Conservation (phyloP, 208 protist genomes). For the Trichomonas tenax region DNA sequence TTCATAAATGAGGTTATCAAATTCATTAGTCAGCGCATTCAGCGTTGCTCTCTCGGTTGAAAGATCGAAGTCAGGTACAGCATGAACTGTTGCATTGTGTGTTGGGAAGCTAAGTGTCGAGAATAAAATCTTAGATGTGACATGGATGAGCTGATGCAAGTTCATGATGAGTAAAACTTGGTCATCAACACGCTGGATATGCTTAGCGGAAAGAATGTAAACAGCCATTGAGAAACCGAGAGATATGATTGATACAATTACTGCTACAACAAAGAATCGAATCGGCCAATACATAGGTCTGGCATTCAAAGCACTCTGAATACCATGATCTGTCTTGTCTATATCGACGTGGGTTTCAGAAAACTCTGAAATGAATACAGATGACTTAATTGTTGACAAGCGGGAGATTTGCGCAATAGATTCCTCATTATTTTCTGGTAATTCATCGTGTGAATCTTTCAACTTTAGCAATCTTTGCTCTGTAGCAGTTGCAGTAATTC, state of each 20-base stretch:
- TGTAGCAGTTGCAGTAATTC: neutral
- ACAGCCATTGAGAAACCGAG: neutral
- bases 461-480: neutral
- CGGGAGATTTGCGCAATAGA: neutral
- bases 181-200: neutral
- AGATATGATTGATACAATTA: neutral
- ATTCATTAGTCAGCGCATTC: neutral
- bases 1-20: neutral
- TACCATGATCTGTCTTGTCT: neutral
- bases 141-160: neutral
- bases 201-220: neutral
- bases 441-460: neutral
- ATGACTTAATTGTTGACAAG: neutral
- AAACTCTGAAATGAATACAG: neutral
- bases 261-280: neutral
- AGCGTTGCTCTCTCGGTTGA: neutral
- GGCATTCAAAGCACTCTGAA: neutral
- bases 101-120: neutral
- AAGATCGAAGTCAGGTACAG: neutral
- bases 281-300: constrained; percentile 6
- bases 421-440: neutral
- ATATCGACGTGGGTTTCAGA: neutral
- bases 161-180: neutral
- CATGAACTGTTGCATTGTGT: neutral
- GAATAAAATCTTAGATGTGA: neutral